These are phyloP conservation scores for Cladosporium sp. DNA, from an alignment of 2,329 filamentous ascomycete genomes.

Conservation along the genomic window DNA sequence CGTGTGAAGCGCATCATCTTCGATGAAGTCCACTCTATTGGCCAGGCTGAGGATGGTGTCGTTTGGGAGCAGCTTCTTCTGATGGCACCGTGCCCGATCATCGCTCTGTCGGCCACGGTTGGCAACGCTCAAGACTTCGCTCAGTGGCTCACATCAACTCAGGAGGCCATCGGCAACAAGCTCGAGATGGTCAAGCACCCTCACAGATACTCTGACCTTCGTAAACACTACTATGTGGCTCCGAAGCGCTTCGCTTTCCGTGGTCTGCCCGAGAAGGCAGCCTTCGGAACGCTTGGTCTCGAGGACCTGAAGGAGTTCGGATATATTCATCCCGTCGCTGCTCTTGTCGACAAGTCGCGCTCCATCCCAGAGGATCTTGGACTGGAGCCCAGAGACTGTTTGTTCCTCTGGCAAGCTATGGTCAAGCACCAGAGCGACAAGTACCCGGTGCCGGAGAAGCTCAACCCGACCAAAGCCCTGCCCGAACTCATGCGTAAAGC, in stretches of 20 bases:
- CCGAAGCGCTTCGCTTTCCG: constrained; percentile 47
- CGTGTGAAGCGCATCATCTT: constrained; percentile 74
- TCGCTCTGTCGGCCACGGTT: constrained; percentile 75
- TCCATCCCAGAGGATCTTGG: constrained; percentile 63
- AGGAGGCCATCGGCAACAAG: constrained; percentile 59
- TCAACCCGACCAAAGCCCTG: constrained; percentile 50
- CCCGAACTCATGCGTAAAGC: constrained; percentile 57
- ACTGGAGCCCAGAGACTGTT: constrained; percentile 68
- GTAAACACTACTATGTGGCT: constrained; percentile 67
- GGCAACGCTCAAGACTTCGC: constrained; percentile 70
- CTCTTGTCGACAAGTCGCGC: constrained; percentile 57
- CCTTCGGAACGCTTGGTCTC: constrained; percentile 43
- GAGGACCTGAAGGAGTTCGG: constrained; percentile 48
- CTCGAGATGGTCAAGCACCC: constrained; percentile 65
- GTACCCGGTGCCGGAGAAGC: constrained; percentile 41
- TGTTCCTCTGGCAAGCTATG: constrained; percentile 63
- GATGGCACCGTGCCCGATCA: constrained; percentile 70
- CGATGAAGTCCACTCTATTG: constrained; percentile 78
- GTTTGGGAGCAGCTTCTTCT: constrained; percentile 76
- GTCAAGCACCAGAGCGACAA: constrained; percentile 48
- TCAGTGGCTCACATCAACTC: constrained; percentile 62
- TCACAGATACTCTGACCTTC: constrained; percentile 69
- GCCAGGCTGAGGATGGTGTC: constrained; percentile 69
- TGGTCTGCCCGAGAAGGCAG: constrained; percentile 44
- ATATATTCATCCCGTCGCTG: constrained; percentile 64